These are phyloP conservation scores for Backusella parvicylindrica DNA, from an alignment of 192 early-diverging fungal genomes.

Conservation along the genomic window DNA sequence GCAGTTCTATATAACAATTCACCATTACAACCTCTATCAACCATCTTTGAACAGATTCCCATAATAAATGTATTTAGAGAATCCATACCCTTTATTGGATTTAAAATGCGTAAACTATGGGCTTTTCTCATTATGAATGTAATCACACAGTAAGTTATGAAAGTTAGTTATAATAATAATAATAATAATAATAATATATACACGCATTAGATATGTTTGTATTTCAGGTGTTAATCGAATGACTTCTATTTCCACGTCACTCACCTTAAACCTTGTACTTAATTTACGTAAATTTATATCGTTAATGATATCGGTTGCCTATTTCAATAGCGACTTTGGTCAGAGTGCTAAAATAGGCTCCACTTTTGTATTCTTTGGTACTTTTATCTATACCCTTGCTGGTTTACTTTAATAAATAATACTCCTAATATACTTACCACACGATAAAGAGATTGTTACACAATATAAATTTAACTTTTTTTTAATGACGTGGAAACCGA, in stretches of 20 bases:
- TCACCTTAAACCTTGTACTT: conserved; percentile 84
- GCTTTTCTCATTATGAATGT: conserved; percentile 66
- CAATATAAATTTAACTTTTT: background rate
- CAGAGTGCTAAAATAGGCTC: conserved; percentile 61
- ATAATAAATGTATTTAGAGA: conserved; percentile 16
- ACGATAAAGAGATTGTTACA: background rate
- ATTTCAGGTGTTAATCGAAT: conserved; percentile 82
- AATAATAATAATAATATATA: background rate
- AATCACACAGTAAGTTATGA: conserved; percentile 73
- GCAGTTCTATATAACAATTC: conserved; percentile 53
- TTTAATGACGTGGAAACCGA: background rate
- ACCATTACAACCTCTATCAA: conserved; percentile 29
- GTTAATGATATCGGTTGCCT: conserved; percentile 70
- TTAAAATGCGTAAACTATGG: conserved; percentile 68
- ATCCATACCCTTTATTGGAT: conserved; percentile 12
- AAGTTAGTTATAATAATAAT: too few species aligned
- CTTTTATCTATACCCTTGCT: conserved; percentile 57
- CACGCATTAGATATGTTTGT: conserved; percentile 62
- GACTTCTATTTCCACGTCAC: conserved; percentile 68
- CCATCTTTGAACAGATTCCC: conserved; percentile 24
- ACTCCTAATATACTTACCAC: background rate
- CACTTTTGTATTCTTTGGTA: conserved; percentile 74
- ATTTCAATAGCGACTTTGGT: conserved; percentile 77
- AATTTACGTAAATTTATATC: conserved; percentile 84
- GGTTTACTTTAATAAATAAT: conserved; percentile 2